Conservation (phyloP, 176 grass and related monocot species). For the Musa troglodytarum region DNA sequence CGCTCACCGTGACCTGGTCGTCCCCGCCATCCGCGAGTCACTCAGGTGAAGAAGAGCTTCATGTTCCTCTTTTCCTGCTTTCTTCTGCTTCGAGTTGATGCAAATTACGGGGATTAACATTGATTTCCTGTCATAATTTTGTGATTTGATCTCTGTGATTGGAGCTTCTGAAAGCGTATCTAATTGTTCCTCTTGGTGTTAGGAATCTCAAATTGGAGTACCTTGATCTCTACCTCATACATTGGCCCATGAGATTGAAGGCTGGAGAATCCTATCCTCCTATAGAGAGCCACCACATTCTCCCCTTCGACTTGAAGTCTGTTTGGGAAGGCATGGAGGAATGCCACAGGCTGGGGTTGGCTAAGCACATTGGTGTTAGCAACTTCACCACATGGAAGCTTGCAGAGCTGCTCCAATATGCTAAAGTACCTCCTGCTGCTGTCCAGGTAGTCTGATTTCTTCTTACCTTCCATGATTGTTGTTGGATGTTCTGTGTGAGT, state of each 20-base stretch:
- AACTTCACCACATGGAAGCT: slow-evolving; percentile 10
- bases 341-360: slow-evolving; percentile 1
- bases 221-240: neutral
- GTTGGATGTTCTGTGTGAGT: neutral
- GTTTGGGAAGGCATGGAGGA: slow-evolving; percentile 8
- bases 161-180: too few relatives aligned
- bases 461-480: neutral
- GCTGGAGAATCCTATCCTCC: neutral
- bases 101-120: too few relatives aligned
- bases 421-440: neutral
- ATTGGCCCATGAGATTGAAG: neutral
- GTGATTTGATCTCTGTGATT: too few relatives aligned
- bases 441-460: neutral
- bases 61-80: too few relatives aligned
- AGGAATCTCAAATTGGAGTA: slow-evolving; percentile 7
- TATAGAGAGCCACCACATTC: neutral
- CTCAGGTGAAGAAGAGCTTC: neutral
- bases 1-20: slow-evolving; percentile 10
- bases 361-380: slow-evolving; percentile 7
- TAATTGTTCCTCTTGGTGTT: too few relatives aligned
- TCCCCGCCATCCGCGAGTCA: neutral
- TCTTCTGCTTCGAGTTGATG: neutral
- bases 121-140: neutral
- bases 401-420: neutral
- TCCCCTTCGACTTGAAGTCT: neutral